Percentiles rank a stretch among this genome's conserved stretches.
Conservation (phyloP, 192 early-diverging fungal species). For the Linnemannia hyalina region DNA sequence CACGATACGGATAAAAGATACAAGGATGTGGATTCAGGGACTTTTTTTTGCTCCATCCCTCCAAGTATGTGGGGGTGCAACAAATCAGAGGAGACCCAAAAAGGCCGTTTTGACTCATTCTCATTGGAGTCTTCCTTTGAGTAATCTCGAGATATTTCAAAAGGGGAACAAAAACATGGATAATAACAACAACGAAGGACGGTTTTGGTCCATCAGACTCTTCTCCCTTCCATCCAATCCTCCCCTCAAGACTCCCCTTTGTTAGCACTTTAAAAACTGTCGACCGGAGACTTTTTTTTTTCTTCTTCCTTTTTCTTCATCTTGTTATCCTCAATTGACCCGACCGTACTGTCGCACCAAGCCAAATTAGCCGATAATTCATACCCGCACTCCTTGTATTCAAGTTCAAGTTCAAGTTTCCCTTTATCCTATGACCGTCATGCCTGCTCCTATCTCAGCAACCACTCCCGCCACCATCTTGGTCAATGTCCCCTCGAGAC, state of each 20-base stretch:
- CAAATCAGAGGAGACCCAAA: too few species aligned
- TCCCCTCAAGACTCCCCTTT: not conserved
- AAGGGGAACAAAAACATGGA: too few species aligned
- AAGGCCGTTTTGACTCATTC: too few species aligned
- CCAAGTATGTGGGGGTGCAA: too few species aligned
- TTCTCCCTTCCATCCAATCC: not conserved
- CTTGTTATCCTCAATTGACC: not conserved
- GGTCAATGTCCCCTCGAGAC: conserved; percentile 18
- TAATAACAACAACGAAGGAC: not conserved
- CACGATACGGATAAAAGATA: too few species aligned
- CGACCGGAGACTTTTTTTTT: not conserved
- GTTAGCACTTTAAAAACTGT: not conserved
- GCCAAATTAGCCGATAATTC: not conserved
- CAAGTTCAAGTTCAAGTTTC: not conserved
- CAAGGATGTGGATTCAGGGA: too few species aligned
- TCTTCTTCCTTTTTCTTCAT: not conserved
- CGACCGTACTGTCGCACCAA: not conserved
- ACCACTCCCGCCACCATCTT: not conserved
- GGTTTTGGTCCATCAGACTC: not conserved
- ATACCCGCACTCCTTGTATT: not conserved
- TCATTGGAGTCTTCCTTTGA: too few species aligned
- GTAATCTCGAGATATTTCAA: too few species aligned
- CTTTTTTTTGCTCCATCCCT: too few species aligned
- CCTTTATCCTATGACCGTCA: conserved; percentile 3
- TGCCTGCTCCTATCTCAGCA: not conserved